Conservation (phyloP, 2,329 filamentous ascomycete genomes). For the Scytalidium lignicola region DNA sequence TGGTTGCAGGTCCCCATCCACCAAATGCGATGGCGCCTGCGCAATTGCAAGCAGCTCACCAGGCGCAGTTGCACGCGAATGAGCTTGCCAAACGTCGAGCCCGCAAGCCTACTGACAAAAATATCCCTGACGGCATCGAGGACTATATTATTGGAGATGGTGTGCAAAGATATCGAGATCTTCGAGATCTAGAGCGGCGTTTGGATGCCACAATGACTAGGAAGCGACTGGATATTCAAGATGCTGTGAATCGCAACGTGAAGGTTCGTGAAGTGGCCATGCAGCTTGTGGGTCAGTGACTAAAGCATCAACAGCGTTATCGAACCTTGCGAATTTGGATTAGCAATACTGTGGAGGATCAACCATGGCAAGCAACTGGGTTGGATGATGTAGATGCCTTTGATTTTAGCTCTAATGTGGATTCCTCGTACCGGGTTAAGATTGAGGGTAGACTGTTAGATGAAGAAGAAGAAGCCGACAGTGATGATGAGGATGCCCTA, state of each 20-base stretch:
- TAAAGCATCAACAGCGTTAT: slow-evolving; percentile 50
- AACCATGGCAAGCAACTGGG: slow-evolving; percentile 78
- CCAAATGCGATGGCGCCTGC: slow-evolving; percentile 44
- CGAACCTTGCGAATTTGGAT: slow-evolving; percentile 91
- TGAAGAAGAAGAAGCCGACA: slow-evolving; percentile 51
- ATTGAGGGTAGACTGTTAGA: slow-evolving; percentile 84
- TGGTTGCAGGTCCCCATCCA: slow-evolving; percentile 24
- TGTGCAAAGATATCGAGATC: slow-evolving; percentile 72
- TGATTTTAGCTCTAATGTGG: slow-evolving; percentile 72
- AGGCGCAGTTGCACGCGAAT: slow-evolving; percentile 45
- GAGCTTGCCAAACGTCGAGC: slow-evolving; percentile 75
- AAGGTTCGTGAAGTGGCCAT: slow-evolving; percentile 47
- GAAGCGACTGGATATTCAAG: slow-evolving; percentile 86
- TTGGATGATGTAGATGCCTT: slow-evolving; percentile 67
- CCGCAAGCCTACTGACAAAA: slow-evolving; percentile 90
- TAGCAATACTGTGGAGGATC: slow-evolving; percentile 88
- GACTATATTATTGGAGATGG: slow-evolving; percentile 77
- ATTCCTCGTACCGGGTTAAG: slow-evolving; percentile 82
- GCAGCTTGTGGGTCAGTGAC: background rate
- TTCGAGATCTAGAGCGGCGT: slow-evolving; percentile 81
- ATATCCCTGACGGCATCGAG: slow-evolving; percentile 85
- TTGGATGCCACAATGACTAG: slow-evolving; percentile 91
- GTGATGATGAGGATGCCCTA: slow-evolving; percentile 43
- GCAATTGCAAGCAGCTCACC: slow-evolving; percentile 45
- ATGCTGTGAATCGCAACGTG: slow-evolving; percentile 68